Evolutionary conservation across 2,329 filamentous ascomycete species (phyloP).

Genomic region (Diaporthe vexans): DNA sequence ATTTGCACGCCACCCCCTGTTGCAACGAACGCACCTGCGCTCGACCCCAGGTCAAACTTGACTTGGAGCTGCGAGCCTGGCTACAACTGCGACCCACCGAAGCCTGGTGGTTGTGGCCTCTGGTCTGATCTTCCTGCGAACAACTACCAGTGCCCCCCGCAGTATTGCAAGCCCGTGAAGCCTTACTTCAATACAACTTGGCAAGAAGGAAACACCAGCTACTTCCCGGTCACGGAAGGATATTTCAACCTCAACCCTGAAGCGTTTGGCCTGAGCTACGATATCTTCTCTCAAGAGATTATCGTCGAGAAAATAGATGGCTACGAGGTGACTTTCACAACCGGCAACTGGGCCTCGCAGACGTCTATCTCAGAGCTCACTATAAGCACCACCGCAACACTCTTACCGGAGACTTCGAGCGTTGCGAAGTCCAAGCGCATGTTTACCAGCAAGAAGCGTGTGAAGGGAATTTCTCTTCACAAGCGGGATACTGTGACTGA

Average conservation of each 20-base stretch:
- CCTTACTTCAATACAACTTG: conserved; percentile 55
- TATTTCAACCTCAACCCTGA: conserved; percentile 77
- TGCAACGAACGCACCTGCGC: conserved; percentile 43
- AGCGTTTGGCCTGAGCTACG: conserved; percentile 73
- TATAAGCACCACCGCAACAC: conserved; percentile 34
- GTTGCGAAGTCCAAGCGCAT: conserved; percentile 41
- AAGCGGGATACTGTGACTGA: conserved; percentile 56
- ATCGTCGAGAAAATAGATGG: conserved; percentile 54
- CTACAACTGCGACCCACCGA: conserved; percentile 66
- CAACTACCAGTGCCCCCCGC: conserved; percentile 61
- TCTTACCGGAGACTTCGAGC: conserved; percentile 37
- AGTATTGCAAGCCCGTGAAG: conserved; percentile 61
- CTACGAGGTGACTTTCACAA: conserved; percentile 61
- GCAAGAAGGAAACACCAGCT: conserved; percentile 60
- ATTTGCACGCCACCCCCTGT: conserved; percentile 62
- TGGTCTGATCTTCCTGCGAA: conserved; percentile 62
- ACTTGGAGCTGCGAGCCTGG: conserved; percentile 70
- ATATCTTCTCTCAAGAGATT: conserved; percentile 68
- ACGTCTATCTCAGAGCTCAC: conserved; percentile 60
- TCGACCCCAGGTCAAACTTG: conserved; percentile 55
- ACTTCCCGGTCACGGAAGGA: conserved; percentile 65
- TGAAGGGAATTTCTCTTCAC: conserved; percentile 43
- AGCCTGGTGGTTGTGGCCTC: conserved; percentile 64
- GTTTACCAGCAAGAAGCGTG: conserved; percentile 35
- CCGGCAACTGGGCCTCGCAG: conserved; percentile 70